phyloP scores from a whole-genome alignment of 306 rosid genomes.

The Cicer pinnatifidum region DNA sequence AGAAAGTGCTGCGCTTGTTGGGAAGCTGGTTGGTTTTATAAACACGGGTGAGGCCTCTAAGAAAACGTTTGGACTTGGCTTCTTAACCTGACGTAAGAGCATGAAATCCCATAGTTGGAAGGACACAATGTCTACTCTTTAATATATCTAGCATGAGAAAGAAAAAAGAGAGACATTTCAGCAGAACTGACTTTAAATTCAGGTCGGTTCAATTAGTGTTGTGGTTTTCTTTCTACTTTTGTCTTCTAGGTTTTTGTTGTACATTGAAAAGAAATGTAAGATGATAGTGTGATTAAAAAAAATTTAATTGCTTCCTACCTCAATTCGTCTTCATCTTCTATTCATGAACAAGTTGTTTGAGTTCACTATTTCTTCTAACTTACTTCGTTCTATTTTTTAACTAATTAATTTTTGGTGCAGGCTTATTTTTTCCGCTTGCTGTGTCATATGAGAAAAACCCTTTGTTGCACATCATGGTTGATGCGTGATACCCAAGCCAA shows the following conservation, averaged over 20 bases:
- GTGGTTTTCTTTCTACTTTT: slow-evolving; percentile 30
- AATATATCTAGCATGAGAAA: slow-evolving; percentile 32
- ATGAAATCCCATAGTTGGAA: slow-evolving; percentile 54
- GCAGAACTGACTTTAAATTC: slow-evolving; percentile 11
- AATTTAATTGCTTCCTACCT: slow-evolving; percentile 19
- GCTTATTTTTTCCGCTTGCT: slow-evolving; percentile 17
- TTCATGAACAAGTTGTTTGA: neutral
- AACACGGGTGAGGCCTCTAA: slow-evolving; percentile 56
- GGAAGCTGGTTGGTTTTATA: slow-evolving; percentile 67
- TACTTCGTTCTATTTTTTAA: slow-evolving; percentile 20
- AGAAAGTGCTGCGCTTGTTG: slow-evolving; percentile 81
- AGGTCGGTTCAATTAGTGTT: slow-evolving; percentile 26
- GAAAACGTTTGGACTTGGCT: slow-evolving; percentile 64
- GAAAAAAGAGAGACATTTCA: neutral
- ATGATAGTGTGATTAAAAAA: slow-evolving; percentile 36
- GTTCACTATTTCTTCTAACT: neutral
- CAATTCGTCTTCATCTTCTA: slow-evolving; percentile 6
- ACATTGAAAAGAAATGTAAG: slow-evolving; percentile 36
- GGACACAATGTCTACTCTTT: slow-evolving; percentile 49
- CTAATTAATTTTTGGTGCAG: slow-evolving; percentile 37
- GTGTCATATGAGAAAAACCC: slow-evolving; percentile 17
- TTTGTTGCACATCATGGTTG: neutral
- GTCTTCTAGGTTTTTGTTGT: slow-evolving; percentile 30
- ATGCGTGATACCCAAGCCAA: slow-evolving; percentile 26
- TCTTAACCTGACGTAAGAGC: slow-evolving; percentile 51